phyloP scores from a whole-genome alignment of 2,329 filamentous ascomycete species.

The Colletotrichum tamarilloi region DNA sequence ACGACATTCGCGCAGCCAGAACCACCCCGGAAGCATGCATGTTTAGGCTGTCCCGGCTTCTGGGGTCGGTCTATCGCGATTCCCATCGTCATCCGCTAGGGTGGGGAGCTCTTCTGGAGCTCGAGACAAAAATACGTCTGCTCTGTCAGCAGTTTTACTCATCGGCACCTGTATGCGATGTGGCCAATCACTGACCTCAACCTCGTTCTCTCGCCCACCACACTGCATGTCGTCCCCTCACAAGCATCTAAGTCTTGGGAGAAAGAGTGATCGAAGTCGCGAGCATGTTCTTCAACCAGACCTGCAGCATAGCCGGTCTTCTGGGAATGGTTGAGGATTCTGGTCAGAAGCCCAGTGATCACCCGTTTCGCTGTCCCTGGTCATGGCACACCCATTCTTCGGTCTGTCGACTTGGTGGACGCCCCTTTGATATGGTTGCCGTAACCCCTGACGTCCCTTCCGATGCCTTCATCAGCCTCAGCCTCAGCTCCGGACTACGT shows the following conservation, averaged over 20 bases:
- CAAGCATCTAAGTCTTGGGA: neutral
- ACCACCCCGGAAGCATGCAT: constrained; percentile 13
- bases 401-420: constrained; percentile 1
- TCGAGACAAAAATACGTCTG: constrained; percentile 31
- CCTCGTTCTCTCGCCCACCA: neutral
- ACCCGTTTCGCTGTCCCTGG: neutral
- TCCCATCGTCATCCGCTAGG: constrained; percentile 16
- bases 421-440: neutral
- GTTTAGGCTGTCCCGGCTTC: constrained; percentile 1
- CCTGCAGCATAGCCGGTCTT: constrained; percentile 3
- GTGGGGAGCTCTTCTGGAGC: neutral
- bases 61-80: constrained; percentile 16
- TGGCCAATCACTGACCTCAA: constrained; percentile 20
- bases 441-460: neutral
- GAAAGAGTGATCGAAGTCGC: neutral
- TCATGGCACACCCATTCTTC: neutral
- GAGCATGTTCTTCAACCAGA: neutral
- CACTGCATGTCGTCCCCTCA: neutral
- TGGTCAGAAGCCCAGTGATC: neutral
- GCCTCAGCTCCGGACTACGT: constrained; percentile 19
- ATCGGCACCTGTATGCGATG: neutral
- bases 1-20: neutral
- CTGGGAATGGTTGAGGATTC: neutral
- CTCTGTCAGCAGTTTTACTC: constrained; percentile 27
- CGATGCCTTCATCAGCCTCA: constrained; percentile 29